Percentiles rank a stretch among this genome's conserved stretches.
Evolutionary conservation across 805 yeast genomes (phyloP).

Genomic region (Candida saitoana): DNA sequence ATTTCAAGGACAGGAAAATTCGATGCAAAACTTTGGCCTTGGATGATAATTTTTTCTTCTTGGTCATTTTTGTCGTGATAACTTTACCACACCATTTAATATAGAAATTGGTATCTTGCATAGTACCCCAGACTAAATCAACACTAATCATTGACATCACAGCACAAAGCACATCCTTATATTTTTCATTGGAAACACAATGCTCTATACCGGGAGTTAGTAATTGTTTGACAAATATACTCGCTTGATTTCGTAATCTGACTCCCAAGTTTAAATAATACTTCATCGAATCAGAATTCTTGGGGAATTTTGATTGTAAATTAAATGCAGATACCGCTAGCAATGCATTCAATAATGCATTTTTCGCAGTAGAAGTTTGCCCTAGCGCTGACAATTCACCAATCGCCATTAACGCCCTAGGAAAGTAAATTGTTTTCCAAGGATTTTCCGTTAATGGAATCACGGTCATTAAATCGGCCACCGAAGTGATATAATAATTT

Average conservation of each 20-base stretch:
- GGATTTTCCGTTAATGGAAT: slow-evolving; percentile 72
- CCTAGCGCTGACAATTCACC: slow-evolving; percentile 79
- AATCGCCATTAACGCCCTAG: slow-evolving; percentile 74
- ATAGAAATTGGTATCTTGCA: slow-evolving; percentile 78
- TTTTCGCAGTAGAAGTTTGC: slow-evolving; percentile 67
- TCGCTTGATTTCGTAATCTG: slow-evolving; percentile 70
- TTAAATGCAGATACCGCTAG: slow-evolving; percentile 81
- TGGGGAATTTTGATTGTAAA: slow-evolving; percentile 65
- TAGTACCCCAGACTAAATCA: slow-evolving; percentile 87
- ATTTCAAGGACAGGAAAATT: slow-evolving; percentile 67
- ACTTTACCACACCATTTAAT: slow-evolving; percentile 73
- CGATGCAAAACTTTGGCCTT: slow-evolving; percentile 78
- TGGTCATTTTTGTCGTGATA: slow-evolving; percentile 62
- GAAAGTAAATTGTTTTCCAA: slow-evolving; percentile 84
- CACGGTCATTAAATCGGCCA: slow-evolving; percentile 76
- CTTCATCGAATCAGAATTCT: slow-evolving; percentile 62
- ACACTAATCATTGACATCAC: slow-evolving; percentile 82
- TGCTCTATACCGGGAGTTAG: slow-evolving; percentile 41
- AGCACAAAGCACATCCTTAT: slow-evolving; percentile 80
- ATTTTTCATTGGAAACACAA: slow-evolving; percentile 53
- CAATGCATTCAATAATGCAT: slow-evolving; percentile 72
- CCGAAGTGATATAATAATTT: slow-evolving; percentile 67
- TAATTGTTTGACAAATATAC: slow-evolving; percentile 59
- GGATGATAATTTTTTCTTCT: slow-evolving; percentile 60
- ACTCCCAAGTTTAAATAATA: slow-evolving; percentile 71